Conservation (phyloP, 176 grass and related monocot species). For the Dactylis glomerata region DNA sequence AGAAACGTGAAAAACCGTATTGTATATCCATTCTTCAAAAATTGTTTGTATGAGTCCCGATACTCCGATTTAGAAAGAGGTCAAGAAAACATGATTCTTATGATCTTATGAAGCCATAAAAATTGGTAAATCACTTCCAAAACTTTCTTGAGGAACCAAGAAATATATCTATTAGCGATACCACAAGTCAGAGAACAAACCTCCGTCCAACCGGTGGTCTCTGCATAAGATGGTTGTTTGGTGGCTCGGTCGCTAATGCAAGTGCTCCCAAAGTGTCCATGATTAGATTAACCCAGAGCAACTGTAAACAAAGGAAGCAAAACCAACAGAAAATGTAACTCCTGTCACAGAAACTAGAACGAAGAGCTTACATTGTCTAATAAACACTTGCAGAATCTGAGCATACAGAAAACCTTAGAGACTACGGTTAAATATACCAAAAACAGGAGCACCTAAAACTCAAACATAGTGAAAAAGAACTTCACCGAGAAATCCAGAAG, state of each 20-base stretch:
- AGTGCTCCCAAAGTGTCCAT: conserved; percentile 98
- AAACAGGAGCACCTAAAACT: not conserved
- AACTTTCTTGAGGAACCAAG: not conserved
- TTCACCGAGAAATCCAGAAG: not conserved
- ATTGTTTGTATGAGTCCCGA: not conserved
- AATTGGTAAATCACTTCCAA: not conserved
- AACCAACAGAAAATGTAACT: conserved; percentile 6
- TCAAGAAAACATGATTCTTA: not conserved
- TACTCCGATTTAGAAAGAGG: too few relatives aligned
- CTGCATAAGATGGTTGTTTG: conserved; percentile 82
- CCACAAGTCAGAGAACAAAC: conserved; percentile 40
- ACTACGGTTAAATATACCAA: not conserved
- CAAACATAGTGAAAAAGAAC: not conserved
- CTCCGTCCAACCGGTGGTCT: conserved; percentile 69
- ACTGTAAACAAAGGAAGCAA: conserved; percentile 33
- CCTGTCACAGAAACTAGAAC: not conserved
- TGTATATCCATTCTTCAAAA: not conserved
- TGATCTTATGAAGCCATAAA: not conserved
- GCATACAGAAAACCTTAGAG: not conserved
- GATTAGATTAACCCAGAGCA: conserved; percentile 96
- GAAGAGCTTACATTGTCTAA: not conserved
- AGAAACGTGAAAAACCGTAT: not conserved
- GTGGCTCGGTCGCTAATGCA: conserved; percentile 92
- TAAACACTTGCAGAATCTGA: not conserved
- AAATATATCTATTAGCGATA: conserved; percentile 4